Percentiles rank a stretch among this genome's conserved stretches.
Conservation (phyloP, 371 early-diverging fungal genomes). For the Saksenaea oblongispora region DNA sequence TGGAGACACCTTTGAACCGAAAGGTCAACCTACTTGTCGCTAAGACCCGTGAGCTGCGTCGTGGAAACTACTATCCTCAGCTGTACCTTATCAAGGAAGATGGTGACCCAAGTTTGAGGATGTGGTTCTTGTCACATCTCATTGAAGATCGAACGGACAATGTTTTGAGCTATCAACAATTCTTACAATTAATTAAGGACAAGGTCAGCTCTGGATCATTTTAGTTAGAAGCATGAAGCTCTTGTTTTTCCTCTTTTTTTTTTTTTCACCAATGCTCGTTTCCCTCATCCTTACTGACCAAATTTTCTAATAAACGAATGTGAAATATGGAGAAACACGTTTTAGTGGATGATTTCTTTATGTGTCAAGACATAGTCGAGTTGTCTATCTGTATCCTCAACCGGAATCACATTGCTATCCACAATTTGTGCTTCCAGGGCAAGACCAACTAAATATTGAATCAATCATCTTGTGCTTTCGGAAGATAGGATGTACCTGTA, state of each 20-base stretch:
- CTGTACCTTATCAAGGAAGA: conserved; percentile 90
- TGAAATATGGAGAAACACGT: not conserved
- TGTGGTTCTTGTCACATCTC: conserved; percentile 85
- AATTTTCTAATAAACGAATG: not conserved
- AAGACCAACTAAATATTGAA: conserved; percentile 45
- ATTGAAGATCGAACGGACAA: conserved; percentile 91
- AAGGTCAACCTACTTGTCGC: conserved; percentile 61
- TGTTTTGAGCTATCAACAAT: conserved; percentile 86
- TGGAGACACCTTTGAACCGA: conserved; percentile 60
- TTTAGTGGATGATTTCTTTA: conserved; percentile 15
- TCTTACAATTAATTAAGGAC: conserved; percentile 63
- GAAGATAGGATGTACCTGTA: not conserved
- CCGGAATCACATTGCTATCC: conserved; percentile 37
- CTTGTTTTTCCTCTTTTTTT: not conserved
- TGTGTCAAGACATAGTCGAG: conserved; percentile 40
- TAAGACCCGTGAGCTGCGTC: conserved; percentile 60
- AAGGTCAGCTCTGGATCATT: conserved; percentile 40
- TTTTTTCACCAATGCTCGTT: not conserved
- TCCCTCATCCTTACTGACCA: not conserved
- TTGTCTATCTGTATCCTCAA: conserved; percentile 44
- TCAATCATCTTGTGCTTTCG: not conserved
- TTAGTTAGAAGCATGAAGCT: conserved; percentile 11
- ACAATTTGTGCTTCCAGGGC: conserved; percentile 60
- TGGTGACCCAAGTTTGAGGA: conserved; percentile 81
- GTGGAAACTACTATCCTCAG: conserved; percentile 63